phyloP scores from a whole-genome alignment of 164 flowering plant genomes.

The Stephania cephalantha region DNA sequence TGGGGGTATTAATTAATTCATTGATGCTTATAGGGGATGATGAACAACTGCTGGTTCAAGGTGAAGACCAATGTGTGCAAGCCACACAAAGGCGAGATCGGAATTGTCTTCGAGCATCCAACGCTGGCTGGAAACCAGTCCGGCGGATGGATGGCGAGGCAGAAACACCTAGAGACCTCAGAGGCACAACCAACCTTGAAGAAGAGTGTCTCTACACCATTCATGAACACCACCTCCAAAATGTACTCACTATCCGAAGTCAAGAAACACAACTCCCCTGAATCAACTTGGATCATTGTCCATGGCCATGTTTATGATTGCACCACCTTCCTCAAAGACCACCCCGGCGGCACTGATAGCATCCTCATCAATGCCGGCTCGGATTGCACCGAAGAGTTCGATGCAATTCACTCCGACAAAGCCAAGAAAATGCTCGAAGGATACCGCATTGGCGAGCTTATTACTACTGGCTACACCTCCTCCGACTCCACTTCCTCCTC shows the following conservation, averaged over 20 bases:
- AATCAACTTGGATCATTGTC: slow-evolving; percentile 90
- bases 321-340: slow-evolving; percentile 80
- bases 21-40: slow-evolving; percentile 63
- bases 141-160: slow-evolving; percentile 94
- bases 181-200: slow-evolving; percentile 38
- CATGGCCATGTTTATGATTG: slow-evolving; percentile 91
- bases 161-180: slow-evolving; percentile 46
- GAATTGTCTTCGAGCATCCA: slow-evolving; percentile 90
- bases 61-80: slow-evolving; percentile 72
- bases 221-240: slow-evolving; percentile 72
- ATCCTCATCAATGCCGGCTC: slow-evolving; percentile 95
- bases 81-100: slow-evolving; percentile 72
- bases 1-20: neutral
- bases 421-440: slow-evolving; percentile 79
- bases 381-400: slow-evolving; percentile 95
- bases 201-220: slow-evolving; percentile 67
- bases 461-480: slow-evolving; percentile 54
- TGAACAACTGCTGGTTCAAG: slow-evolving; percentile 98
- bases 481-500: slow-evolving; percentile 51
- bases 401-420: slow-evolving; percentile 90
- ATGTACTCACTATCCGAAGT: slow-evolving; percentile 66
- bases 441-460: slow-evolving; percentile 65
- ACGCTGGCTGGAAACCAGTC: slow-evolving; percentile 76
- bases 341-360: slow-evolving; percentile 93
- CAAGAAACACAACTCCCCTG: slow-evolving; percentile 55